These are phyloP conservation scores for Mucor circinelloides DNA, from an alignment of 371 early-diverging fungal species.

Conservation along the genomic window DNA sequence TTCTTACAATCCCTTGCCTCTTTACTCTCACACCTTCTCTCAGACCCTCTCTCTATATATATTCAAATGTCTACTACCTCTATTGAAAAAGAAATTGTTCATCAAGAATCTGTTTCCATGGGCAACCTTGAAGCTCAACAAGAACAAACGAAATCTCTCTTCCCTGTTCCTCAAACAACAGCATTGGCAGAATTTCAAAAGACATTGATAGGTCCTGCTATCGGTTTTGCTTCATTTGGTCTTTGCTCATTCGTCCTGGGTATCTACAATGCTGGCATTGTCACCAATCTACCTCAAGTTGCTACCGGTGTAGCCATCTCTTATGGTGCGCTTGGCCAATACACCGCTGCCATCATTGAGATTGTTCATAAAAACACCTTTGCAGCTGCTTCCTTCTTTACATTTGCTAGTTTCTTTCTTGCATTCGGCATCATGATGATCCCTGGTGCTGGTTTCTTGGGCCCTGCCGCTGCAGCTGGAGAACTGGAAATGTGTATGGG, in stretches of 20 bases:
- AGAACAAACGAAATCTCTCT: not conserved
- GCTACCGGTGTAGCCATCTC: conserved; percentile 33
- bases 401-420: conserved; percentile 42
- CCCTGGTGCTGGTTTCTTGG: conserved; percentile 25
- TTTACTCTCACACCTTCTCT: not conserved
- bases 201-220: conserved; percentile 20
- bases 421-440: conserved; percentile 37
- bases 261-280: conserved; percentile 30
- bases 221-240: conserved; percentile 36
- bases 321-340: conserved; percentile 32
- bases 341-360: conserved; percentile 27
- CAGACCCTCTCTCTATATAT: too few relatives aligned
- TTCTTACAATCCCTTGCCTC: not conserved
- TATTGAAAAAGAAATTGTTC: conserved; percentile 10
- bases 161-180: conserved; percentile 4
- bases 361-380: conserved; percentile 30
- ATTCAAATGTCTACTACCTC: not conserved
- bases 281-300: conserved; percentile 27
- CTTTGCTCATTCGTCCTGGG: conserved; percentile 35
- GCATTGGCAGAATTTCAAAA: conserved; percentile 19
- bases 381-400: conserved; percentile 25
- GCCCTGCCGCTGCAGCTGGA: conserved; percentile 15
- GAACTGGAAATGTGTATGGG: conserved; percentile 21
- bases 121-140: not conserved
- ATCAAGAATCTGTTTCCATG: conserved; percentile 10